These are phyloP conservation scores for apple (Malus domestica) DNA, from an alignment of 306 rosid genomes.

Conservation along the genomic window DNA sequence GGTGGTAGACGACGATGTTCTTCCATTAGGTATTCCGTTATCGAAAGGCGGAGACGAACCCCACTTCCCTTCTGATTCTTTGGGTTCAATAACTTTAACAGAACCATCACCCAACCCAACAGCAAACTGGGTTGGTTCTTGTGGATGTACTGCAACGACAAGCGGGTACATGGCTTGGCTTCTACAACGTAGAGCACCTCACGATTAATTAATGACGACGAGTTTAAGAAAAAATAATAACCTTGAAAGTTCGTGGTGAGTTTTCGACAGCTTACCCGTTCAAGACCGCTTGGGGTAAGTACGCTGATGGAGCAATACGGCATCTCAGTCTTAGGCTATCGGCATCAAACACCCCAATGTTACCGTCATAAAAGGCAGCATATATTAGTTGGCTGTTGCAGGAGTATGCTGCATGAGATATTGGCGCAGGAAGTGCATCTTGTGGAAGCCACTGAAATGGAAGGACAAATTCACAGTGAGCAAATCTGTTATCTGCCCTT, in stretches of 20 bases:
- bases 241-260: neutral
- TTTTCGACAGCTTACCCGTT: slow-evolving; percentile 44
- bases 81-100: slow-evolving; percentile 74
- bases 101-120: slow-evolving; percentile 75
- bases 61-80: slow-evolving; percentile 68
- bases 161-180: slow-evolving; percentile 58
- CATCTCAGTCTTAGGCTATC: slow-evolving; percentile 71
- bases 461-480: slow-evolving; percentile 16
- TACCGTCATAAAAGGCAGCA: slow-evolving; percentile 66
- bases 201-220: neutral
- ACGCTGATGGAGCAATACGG: slow-evolving; percentile 66
- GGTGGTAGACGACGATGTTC: slow-evolving; percentile 51
- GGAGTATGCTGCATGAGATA: slow-evolving; percentile 69
- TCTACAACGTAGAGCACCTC: slow-evolving; percentile 31
- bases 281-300: slow-evolving; percentile 42
- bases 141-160: slow-evolving; percentile 68
- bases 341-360: slow-evolving; percentile 76
- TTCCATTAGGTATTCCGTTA: slow-evolving; percentile 49
- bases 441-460: slow-evolving; percentile 84
- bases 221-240: neutral
- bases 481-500: neutral
- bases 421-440: slow-evolving; percentile 56
- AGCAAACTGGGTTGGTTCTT: slow-evolving; percentile 66
- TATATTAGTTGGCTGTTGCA: slow-evolving; percentile 62
- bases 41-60: slow-evolving; percentile 54